phyloP scores from a whole-genome alignment of 2,329 filamentous ascomycete species.

The Colletotrichum sp. region DNA sequence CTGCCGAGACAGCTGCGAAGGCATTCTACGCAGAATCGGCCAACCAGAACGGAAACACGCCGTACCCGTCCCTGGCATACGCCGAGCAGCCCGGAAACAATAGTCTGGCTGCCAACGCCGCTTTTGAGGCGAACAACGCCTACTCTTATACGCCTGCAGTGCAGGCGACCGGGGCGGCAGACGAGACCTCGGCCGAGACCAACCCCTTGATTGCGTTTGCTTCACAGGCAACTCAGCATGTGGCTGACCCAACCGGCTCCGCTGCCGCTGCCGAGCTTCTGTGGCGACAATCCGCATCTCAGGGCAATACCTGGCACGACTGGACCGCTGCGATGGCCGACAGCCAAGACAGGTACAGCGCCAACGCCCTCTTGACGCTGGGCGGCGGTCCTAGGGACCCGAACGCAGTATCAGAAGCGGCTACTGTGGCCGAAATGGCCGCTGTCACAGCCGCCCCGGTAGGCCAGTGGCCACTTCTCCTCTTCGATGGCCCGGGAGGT shows the following conservation, averaged over 20 bases:
- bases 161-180: conserved; percentile 18
- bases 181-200: conserved; percentile 28
- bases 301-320: conserved; percentile 56
- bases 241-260: conserved; percentile 25
- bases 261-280: conserved; percentile 32
- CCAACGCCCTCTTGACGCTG: conserved; percentile 52
- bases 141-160: conserved; percentile 10
- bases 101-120: conserved; percentile 20
- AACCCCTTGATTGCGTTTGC: conserved; percentile 46
- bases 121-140: conserved; percentile 4
- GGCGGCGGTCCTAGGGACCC: conserved; percentile 31
- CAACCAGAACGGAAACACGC: conserved; percentile 27
- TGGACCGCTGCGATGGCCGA: conserved; percentile 59
- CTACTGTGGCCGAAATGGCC: conserved; percentile 13
- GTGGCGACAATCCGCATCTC: conserved; percentile 31
- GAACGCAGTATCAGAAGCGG: conserved; percentile 9
- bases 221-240: conserved; percentile 41
- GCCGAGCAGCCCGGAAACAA: conserved; percentile 27
- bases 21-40: conserved; percentile 31
- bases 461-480: conserved; percentile 16
- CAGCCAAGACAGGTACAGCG: conserved; percentile 54
- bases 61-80: conserved; percentile 36
- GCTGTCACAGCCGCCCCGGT: not conserved
- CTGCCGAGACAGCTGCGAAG: conserved; percentile 27
- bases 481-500: conserved; percentile 1